Percentiles rank a stretch among this genome's conserved stretches.
phyloP scores from a whole-genome alignment of 352 stramenopile species.

The Phytopythium montanum region DNA sequence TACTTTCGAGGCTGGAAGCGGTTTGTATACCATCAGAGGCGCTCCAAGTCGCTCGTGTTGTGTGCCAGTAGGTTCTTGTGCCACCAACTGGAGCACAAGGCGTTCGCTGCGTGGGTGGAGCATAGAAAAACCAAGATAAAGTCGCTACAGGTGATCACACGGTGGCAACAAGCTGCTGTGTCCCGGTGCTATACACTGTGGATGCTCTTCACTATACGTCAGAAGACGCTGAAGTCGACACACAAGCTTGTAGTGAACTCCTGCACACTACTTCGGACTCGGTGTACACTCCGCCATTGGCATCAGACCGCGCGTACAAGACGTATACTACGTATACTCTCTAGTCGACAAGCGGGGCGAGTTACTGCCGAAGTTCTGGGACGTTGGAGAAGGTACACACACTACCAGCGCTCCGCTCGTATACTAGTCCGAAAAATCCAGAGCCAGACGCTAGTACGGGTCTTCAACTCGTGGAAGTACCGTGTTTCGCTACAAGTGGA shows the following conservation, averaged over 20 bases:
- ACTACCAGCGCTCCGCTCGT: background rate
- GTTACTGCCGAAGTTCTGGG: background rate
- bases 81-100: constrained; percentile 29
- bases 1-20: constrained; percentile 32
- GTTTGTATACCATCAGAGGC: constrained; percentile 9
- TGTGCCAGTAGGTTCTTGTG: constrained; percentile 25
- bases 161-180: constrained; percentile 18
- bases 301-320: background rate
- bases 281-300: background rate
- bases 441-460: constrained; percentile 11
- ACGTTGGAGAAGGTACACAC: background rate
- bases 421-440: background rate
- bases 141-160: constrained; percentile 11
- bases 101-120: constrained; percentile 29
- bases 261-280: background rate
- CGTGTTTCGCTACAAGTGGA: constrained; percentile 12
- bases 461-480: constrained; percentile 43
- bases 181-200: constrained; percentile 16
- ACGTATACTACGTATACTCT: background rate
- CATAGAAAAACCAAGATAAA: constrained; percentile 10
- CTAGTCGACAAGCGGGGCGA: background rate
- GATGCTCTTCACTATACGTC: constrained; percentile 8
- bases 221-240: background rate
- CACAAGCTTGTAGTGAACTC: background rate
- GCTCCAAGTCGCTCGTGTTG: constrained; percentile 15